phyloP scores from a whole-genome alignment of 2,329 filamentous ascomycete genomes.

The Monilinia laxa region DNA sequence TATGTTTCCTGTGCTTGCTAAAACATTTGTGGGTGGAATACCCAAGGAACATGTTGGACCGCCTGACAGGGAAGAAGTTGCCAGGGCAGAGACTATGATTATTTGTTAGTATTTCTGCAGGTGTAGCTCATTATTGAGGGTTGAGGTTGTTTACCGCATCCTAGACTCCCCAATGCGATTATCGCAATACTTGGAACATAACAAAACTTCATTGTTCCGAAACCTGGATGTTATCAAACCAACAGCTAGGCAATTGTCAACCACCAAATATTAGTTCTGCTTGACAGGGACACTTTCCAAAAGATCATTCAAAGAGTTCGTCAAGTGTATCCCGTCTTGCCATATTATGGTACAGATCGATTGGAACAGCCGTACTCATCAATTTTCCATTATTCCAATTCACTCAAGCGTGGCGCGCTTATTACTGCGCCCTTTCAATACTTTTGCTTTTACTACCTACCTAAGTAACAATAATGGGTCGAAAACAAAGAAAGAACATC shows the following conservation, averaged over 20 bases:
- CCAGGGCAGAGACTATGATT: background rate
- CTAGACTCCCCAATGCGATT: background rate
- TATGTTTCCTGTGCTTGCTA: conserved; percentile 47
- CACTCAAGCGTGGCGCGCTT: too few relatives aligned
- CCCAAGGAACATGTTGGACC: conserved; percentile 33
- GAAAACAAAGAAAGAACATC: too few relatives aligned
- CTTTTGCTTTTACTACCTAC: too few relatives aligned
- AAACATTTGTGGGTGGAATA: conserved; percentile 25
- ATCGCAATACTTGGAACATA: background rate
- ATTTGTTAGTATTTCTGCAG: background rate
- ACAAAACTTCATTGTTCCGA: background rate
- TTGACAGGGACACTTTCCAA: background rate
- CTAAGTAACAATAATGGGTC: too few relatives aligned
- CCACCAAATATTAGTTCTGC: background rate
- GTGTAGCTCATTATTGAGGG: background rate
- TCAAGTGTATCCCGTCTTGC: background rate
- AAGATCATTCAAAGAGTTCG: background rate
- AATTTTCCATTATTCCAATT: too few relatives aligned
- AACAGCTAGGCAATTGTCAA: too few relatives aligned
- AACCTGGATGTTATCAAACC: too few relatives aligned
- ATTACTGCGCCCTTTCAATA: too few relatives aligned
- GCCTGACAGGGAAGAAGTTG: background rate
- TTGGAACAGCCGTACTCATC: background rate
- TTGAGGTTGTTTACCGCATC: background rate
- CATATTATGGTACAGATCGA: background rate